These are phyloP conservation scores for Wickerhamomyces silvicola DNA, from an alignment of 805 yeast species.

Conservation along the genomic window DNA sequence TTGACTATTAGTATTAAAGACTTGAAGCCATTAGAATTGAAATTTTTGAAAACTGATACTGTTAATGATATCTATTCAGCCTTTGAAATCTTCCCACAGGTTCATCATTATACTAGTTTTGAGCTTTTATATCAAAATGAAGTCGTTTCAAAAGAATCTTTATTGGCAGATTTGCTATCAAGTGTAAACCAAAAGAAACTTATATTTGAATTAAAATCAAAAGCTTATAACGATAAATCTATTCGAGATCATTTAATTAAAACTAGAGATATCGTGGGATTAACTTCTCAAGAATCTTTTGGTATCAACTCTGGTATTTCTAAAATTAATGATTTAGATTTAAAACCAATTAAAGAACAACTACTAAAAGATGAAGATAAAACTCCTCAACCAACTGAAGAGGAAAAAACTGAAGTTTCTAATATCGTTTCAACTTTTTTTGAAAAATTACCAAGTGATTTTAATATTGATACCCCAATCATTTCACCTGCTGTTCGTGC, in stretches of 20 bases:
- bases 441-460: slow-evolving; percentile 17
- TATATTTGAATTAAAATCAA: slow-evolving; percentile 41
- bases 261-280: slow-evolving; percentile 55
- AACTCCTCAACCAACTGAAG: slow-evolving; percentile 20
- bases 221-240: slow-evolving; percentile 52
- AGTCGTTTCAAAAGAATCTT: slow-evolving; percentile 22
- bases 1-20: slow-evolving; percentile 9
- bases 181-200: slow-evolving; percentile 24
- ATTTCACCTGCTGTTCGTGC: slow-evolving; percentile 43
- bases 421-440: slow-evolving; percentile 16
- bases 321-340: slow-evolving; percentile 35
- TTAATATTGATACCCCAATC: slow-evolving; percentile 8
- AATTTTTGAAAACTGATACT: slow-evolving; percentile 32
- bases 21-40: slow-evolving; percentile 12
- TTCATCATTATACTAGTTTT: slow-evolving; percentile 58
- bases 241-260: slow-evolving; percentile 58
- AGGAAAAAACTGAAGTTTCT: slow-evolving; percentile 14
- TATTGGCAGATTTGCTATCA: slow-evolving; percentile 22
- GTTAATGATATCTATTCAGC: slow-evolving; percentile 53
- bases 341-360: slow-evolving; percentile 23
- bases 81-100: slow-evolving; percentile 47
- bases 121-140: slow-evolving; percentile 34
- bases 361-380: slow-evolving; percentile 9
- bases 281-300: slow-evolving; percentile 40
- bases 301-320: slow-evolving; percentile 42